A percentile compares a stretch with the other conserved stretches of the same genome.
Conservation (phyloP, 1,284 basidiomycete genomes). For the Ustilago vetiveriae region DNA sequence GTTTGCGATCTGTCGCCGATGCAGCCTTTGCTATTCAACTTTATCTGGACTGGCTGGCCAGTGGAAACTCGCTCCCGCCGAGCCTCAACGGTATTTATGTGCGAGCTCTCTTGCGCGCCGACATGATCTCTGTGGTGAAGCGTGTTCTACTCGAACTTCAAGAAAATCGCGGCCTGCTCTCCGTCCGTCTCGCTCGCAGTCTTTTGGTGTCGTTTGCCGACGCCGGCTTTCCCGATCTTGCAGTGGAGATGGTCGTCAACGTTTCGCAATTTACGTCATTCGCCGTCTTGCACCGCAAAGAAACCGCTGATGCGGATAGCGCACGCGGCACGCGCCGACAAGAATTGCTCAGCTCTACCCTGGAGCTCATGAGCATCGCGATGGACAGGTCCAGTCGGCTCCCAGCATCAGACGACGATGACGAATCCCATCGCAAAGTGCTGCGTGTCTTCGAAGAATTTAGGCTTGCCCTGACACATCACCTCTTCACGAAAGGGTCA, state of each 20-base stretch:
- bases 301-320: not conserved
- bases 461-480: conserved; percentile 33
- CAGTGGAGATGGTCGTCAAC: conserved; percentile 29
- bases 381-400: conserved; percentile 30
- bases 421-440: conserved; percentile 10
- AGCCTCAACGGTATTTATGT: conserved; percentile 25
- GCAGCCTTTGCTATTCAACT: conserved; percentile 32
- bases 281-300: not conserved
- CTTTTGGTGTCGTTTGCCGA: conserved; percentile 37
- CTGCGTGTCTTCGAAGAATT: conserved; percentile 43
- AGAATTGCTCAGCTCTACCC: conserved; percentile 10
- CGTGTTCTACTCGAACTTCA: conserved; percentile 34
- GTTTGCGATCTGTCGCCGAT: conserved; percentile 4
- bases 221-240: conserved; percentile 34
- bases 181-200: conserved; percentile 23
- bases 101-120: conserved; percentile 19
- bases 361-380: conserved; percentile 40
- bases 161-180: conserved; percentile 14
- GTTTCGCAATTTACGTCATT: conserved; percentile 10
- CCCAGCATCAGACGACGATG: not conserved
- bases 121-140: conserved; percentile 11
- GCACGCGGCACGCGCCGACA: not conserved
- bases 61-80: conserved; percentile 28
- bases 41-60: conserved; percentile 42
- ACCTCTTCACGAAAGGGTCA: conserved; percentile 5